Conservation (phyloP, 2,329 filamentous ascomycete genomes). For the Neonectria sp. region DNA sequence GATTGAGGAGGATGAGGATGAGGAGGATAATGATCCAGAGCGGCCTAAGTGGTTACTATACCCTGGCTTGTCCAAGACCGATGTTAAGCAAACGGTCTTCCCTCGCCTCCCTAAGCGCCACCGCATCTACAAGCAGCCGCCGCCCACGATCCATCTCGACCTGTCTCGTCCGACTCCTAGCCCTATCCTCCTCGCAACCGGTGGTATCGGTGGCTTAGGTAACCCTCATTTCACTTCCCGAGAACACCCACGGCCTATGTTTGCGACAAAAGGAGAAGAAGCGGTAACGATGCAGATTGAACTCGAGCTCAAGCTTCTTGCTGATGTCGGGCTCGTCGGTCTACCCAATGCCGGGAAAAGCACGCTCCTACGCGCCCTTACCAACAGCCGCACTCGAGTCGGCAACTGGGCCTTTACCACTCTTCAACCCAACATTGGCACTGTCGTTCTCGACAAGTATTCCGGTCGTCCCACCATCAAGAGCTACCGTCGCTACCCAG, state of each 20-base stretch:
- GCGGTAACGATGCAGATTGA: slow-evolving; percentile 85
- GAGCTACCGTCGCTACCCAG: slow-evolving; percentile 53
- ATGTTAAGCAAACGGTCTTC: slow-evolving; percentile 70
- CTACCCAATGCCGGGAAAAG: slow-evolving; percentile 97
- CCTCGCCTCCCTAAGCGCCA: slow-evolving; percentile 68
- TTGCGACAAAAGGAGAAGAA: slow-evolving; percentile 88
- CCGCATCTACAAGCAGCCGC: slow-evolving; percentile 76
- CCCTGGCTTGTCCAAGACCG: slow-evolving; percentile 80
- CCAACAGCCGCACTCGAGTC: slow-evolving; percentile 88
- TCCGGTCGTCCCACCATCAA: slow-evolving; percentile 77
- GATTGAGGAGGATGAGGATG: slow-evolving; percentile 53
- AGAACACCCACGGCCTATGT: slow-evolving; percentile 82
- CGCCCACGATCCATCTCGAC: slow-evolving; percentile 80
- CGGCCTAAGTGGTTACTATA: slow-evolving; percentile 89
- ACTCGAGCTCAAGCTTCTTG: slow-evolving; percentile 93
- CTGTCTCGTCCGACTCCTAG: slow-evolving; percentile 83
- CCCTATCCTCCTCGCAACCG: slow-evolving; percentile 88
- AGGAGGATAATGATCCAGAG: slow-evolving; percentile 61
- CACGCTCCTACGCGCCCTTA: slow-evolving; percentile 89
- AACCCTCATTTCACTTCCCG: slow-evolving; percentile 94
- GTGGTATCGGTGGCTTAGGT: slow-evolving; percentile 90
- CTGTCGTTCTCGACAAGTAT: slow-evolving; percentile 91
- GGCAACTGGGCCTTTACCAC: slow-evolving; percentile 99
- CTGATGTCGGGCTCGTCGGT: slow-evolving; percentile 94
- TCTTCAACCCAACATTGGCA: slow-evolving; percentile 94